These are phyloP conservation scores for Aspergillus jensenii DNA, from an alignment of 2,329 filamentous ascomycete genomes.

Conservation along the genomic window DNA sequence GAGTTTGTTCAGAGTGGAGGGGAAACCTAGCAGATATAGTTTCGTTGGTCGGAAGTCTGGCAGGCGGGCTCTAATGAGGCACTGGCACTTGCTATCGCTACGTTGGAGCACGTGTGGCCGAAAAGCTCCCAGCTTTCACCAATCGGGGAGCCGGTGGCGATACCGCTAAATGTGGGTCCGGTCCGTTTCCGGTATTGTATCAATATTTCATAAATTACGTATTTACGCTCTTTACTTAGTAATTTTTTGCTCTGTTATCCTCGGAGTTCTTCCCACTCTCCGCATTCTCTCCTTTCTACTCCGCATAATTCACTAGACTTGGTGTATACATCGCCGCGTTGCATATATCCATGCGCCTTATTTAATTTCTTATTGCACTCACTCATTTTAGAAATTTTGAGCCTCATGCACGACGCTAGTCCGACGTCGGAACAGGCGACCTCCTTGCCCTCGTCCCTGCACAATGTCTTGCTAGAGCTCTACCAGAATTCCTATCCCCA, in stretches of 20 bases:
- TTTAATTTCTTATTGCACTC: background rate
- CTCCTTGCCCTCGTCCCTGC: slow-evolving; percentile 28
- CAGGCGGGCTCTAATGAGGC: background rate
- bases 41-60: background rate
- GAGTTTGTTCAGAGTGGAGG: background rate
- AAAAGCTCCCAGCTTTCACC: background rate
- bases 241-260: background rate
- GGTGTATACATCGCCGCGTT: background rate
- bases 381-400: background rate
- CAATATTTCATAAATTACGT: background rate
- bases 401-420: background rate
- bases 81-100: slow-evolving; percentile 3
- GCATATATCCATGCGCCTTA: background rate
- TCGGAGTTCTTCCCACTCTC: background rate
- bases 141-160: background rate
- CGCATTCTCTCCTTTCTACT: background rate
- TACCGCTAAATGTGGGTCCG: background rate
- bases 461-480: slow-evolving; percentile 33
- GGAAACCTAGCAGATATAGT: slow-evolving; percentile 1
- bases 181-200: background rate
- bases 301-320: background rate
- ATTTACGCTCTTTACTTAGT: no score
- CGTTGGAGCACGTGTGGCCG: slow-evolving; percentile 7
- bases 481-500: slow-evolving; percentile 41
- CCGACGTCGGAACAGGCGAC: slow-evolving; percentile 2